These are phyloP conservation scores for Hypoxylon fragiforme DNA, from an alignment of 495 filamentous ascomycete species.

Conservation along the genomic window DNA sequence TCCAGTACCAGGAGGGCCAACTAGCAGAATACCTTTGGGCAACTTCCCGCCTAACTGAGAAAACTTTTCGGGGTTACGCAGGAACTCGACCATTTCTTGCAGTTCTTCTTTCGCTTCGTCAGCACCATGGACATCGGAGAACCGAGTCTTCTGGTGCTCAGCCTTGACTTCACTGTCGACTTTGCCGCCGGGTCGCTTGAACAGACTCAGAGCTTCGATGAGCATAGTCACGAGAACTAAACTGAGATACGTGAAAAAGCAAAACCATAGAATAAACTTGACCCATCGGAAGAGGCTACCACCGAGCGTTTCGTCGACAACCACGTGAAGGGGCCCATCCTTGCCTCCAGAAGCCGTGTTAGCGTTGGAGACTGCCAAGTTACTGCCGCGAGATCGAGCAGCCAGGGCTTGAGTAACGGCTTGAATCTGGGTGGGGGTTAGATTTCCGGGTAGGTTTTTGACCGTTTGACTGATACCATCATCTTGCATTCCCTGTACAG, in stretches of 20 bases:
- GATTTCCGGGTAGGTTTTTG: constrained; percentile 38
- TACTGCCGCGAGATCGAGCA: constrained; percentile 69
- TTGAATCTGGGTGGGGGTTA: constrained; percentile 70
- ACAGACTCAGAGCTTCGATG: constrained; percentile 72
- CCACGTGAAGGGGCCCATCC: constrained; percentile 83
- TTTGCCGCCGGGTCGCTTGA: constrained; percentile 75
- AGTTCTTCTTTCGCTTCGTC: constrained; percentile 98
- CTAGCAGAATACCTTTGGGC: constrained; percentile 92
- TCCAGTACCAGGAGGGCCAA: constrained; percentile 95
- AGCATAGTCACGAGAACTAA: constrained; percentile 75
- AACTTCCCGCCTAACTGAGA: constrained; percentile 91
- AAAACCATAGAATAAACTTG: constrained; percentile 80
- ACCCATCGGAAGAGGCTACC: constrained; percentile 84
- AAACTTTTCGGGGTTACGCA: constrained; percentile 90
- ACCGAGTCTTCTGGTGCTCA: constrained; percentile 86
- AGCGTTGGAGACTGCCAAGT: constrained; percentile 56
- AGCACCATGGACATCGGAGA: constrained; percentile 93
- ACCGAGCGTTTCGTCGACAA: constrained; percentile 88
- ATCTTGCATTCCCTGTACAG: constrained; percentile 39
- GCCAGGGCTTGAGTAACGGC: constrained; percentile 86
- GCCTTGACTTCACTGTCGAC: constrained; percentile 81
- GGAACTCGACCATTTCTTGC: constrained; percentile 93
- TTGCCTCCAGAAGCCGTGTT: constrained; percentile 63
- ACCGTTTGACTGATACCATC: constrained; percentile 35
- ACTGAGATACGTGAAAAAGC: constrained; percentile 70